Percentiles rank a stretch among this genome's conserved stretches.
These are phyloP conservation scores for Dalbergia oliveri DNA, from an alignment of 306 rosid species.

Conservation along the genomic window DNA sequence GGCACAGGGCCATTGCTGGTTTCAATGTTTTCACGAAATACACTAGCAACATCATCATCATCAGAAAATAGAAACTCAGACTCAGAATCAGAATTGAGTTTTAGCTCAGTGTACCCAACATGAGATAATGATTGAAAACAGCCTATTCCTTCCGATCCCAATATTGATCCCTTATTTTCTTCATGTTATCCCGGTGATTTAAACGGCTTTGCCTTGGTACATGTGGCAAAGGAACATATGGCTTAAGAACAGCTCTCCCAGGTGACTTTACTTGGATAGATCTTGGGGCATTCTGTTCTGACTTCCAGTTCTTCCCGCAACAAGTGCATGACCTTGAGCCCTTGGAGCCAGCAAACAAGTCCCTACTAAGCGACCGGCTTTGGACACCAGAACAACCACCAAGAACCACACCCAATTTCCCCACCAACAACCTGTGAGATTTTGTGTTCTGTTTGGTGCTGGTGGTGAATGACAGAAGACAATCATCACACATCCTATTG, in stretches of 20 bases:
- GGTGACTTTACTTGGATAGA: conserved; percentile 52
- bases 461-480: conserved; percentile 57
- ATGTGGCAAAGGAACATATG: conserved; percentile 64
- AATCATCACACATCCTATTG: conserved; percentile 73
- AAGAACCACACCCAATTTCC: conserved; percentile 60
- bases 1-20: conserved; percentile 36
- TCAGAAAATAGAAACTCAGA: conserved; percentile 69
- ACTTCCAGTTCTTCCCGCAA: conserved; percentile 66
- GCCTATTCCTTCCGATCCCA: conserved; percentile 51
- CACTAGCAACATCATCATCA: conserved; percentile 56
- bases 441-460: conserved; percentile 47
- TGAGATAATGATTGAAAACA: conserved; percentile 50
- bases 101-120: conserved; percentile 66
- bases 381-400: conserved; percentile 58
- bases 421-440: conserved; percentile 57
- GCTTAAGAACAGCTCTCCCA: conserved; percentile 55
- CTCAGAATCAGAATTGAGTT: conserved; percentile 74
- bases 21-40: conserved; percentile 47
- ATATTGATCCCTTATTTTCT: conserved; percentile 60
- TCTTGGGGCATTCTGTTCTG: conserved; percentile 55
- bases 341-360: conserved; percentile 46
- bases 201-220: conserved; percentile 52
- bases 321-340: conserved; percentile 58
- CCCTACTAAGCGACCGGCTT: conserved; percentile 46
- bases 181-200: conserved; percentile 54